A percentile compares a stretch with the other conserved stretches of the same genome.
These are phyloP conservation scores for Plasmodium fragile DNA, from an alignment of 169 alveolate species.

Conservation along the genomic window DNA sequence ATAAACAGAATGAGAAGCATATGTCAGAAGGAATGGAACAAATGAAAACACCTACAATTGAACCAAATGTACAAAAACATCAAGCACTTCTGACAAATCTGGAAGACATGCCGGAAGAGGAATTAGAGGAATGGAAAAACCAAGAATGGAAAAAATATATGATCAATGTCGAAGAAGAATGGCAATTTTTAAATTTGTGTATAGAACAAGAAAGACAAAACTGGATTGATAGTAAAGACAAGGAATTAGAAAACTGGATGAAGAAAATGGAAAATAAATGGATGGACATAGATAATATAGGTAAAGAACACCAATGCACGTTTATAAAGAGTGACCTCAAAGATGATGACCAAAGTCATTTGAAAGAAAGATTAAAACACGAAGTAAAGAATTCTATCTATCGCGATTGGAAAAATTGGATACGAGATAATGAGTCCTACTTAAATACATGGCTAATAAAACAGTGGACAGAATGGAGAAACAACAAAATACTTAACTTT, in stretches of 20 bases:
- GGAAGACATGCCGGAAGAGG: not conserved
- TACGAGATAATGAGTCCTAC: not conserved
- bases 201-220: conserved; percentile 9
- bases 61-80: not conserved
- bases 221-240: conserved; percentile 6
- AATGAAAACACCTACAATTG: not conserved
- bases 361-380: conserved; percentile 1
- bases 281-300: not conserved
- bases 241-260: conserved; percentile 11
- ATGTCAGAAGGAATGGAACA: not conserved
- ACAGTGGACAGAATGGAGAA: conserved; percentile 36
- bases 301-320: not conserved
- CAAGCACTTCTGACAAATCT: not conserved
- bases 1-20: not conserved
- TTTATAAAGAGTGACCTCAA: not conserved
- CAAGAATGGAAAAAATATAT: conserved; percentile 28
- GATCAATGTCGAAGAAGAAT: conserved; percentile 2
- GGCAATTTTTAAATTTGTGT: conserved; percentile 30
- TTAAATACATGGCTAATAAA: conserved; percentile 16
- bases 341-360: not conserved
- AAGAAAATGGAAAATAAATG: not conserved
- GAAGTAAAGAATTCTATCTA: not conserved
- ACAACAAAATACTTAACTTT: not conserved
- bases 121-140: conserved; percentile 30
- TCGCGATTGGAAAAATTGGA: conserved; percentile 1